Conservation (phyloP, 345 rosid species). For the Eucalyptus grandis region DNA sequence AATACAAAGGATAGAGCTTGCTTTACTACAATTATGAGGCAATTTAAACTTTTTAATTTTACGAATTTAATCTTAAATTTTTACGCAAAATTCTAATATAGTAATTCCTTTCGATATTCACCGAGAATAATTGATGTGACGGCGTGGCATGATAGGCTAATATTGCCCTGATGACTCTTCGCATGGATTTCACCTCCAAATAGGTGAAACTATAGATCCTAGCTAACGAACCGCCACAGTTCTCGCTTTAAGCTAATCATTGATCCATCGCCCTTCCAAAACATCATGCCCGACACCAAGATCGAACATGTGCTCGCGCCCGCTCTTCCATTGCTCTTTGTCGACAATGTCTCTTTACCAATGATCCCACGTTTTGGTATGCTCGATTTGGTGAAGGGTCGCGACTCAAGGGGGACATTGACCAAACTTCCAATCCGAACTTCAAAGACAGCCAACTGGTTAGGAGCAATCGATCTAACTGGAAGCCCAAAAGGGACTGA, state of each 20-base stretch:
- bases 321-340: background rate
- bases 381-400: background rate
- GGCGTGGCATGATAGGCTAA: background rate
- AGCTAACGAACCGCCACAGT: fast-evolving
- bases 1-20: background rate
- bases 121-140: fast-evolving
- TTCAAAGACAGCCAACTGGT: background rate
- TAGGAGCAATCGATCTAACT: background rate
- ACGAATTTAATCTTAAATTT: fast-evolving
- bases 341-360: background rate
- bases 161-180: fast-evolving
- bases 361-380: background rate
- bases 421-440: background rate
- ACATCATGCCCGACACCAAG: background rate
- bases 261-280: background rate
- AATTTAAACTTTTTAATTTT: background rate
- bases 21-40: fast-evolving
- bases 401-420: background rate
- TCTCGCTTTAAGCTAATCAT: background rate
- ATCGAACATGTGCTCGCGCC: background rate
- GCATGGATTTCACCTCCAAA: background rate
- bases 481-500: background rate
- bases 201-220: background rate
- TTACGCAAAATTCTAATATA: background rate
- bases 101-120: background rate